Base-by-base conservation (phyloP, 2,329 filamentous ascomycete species). In the Elsinoe batatas region DNA sequence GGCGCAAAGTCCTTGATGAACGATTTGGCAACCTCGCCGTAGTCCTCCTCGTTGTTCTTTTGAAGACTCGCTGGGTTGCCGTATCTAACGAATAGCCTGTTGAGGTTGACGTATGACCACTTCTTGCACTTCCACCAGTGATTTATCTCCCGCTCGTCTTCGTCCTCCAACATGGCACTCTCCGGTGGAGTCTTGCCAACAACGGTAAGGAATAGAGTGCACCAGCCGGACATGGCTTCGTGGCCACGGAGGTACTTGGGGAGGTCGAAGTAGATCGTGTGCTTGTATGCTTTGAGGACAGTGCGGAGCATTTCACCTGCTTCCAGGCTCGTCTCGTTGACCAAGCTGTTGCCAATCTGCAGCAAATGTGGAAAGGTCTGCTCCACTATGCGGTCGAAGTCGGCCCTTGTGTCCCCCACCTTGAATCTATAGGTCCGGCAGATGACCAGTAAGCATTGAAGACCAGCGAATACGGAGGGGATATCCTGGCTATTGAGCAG, bases 41-140 rank as follows among this genome's bases (percentile, higher is more conserved):
- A 87, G 60, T 91, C 87, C 59, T 88, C 82, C 56, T 78, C 82
- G 67, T 89, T 91, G 61, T 78, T 78, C 66, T 87, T 85, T 58
- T 84, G 82, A 58, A 95, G 76, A 36, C 82, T 83, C 47, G 82
- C 77, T 10, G 88, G 87, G 74, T 95, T 97, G 58, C 93, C 93
- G 66, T 98, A 95, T 71, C 91, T 62, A 65, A 97, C 91, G 67
- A 93, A 98, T 15, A 98, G 81, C 60, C 93, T 82, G 74, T 98
- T 98, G 64, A 98, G 74, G 71, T 97, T 97, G 66, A 93, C 95
- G 72, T 96, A 98, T 12, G 91, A 87, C 93, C 93, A 97, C 73
- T 98, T 98, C 83, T 97, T 97, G 61, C 91, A 88, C 77, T 97
- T 98, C 91, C 91, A 98, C 91, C 93, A 98, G 71, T 96, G 90